These are phyloP conservation scores for Castanopsis chinensis DNA, from an alignment of 306 rosid genomes.

Conservation along the genomic window DNA sequence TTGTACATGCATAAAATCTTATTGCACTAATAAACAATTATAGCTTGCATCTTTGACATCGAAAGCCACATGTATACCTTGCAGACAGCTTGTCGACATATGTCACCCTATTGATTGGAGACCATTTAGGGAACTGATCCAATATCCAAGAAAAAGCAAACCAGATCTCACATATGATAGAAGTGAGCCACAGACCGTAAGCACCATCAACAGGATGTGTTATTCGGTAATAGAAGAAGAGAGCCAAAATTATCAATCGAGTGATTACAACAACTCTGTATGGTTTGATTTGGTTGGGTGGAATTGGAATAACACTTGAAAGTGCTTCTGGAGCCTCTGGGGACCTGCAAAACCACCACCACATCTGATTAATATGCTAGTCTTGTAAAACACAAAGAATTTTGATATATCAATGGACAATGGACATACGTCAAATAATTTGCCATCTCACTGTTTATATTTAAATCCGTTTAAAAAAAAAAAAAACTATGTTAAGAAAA, in stretches of 20 bases:
- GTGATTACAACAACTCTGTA: slow-evolving; percentile 62
- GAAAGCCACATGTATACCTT: slow-evolving; percentile 44
- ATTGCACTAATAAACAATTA: background rate
- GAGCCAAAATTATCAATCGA: slow-evolving; percentile 71
- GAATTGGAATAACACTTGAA: slow-evolving; percentile 60
- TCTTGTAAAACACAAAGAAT: background rate
- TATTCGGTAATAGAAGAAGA: slow-evolving; percentile 91
- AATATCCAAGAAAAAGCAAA: slow-evolving; percentile 94
- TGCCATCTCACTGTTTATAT: too few relatives aligned
- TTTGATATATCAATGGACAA: background rate
- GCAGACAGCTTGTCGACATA: slow-evolving; percentile 67
- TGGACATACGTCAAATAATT: background rate
- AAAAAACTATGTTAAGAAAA: too few relatives aligned
- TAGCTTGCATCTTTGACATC: background rate
- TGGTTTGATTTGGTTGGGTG: slow-evolving; percentile 61
- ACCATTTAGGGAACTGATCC: slow-evolving; percentile 99
- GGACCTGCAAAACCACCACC: slow-evolving; percentile 50
- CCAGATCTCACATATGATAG: slow-evolving; percentile 96
- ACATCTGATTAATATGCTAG: background rate
- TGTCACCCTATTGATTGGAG: slow-evolving; percentile 74
- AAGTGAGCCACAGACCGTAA: slow-evolving; percentile 91
- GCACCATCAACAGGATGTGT: slow-evolving; percentile 96
- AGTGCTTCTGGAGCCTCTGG: slow-evolving; percentile 60
- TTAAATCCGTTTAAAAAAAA: too few relatives aligned
- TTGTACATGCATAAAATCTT: background rate